Base-by-base conservation (phyloP, 257 asterid species). In the Knoxia roxburghii region DNA sequence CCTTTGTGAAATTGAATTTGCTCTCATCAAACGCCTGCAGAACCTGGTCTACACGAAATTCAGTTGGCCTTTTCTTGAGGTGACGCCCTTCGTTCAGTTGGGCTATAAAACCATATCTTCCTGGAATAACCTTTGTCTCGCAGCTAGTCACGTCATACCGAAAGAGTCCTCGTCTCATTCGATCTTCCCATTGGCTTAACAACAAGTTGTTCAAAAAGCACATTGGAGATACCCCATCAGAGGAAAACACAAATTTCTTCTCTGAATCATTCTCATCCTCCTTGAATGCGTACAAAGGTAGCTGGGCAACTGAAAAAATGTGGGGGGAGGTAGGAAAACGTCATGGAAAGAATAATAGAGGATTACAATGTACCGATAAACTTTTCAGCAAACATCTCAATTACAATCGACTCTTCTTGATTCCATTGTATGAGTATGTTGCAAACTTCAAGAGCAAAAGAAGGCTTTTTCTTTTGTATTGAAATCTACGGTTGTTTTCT, bases 31-130 rank as follows among this genome's bases (percentile, higher is more conserved):
- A 89, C 55, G 87, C 81, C 84, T 89, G 96, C 76, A 89, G 88
- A 75, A 89, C 96, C 80, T 79, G 79, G 76, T 89, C 95, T 17
- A 89, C 26, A 43, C 85, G 78, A 63, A 89, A 87, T 60, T 89
- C 92, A 8, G 95, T 87, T 2, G 86, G 90, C 27, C 96, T 83
- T 68, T 89, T 89, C 82, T 85, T 89, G 23, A 83, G 89, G 79
- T 89, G 92, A 9, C 90, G 87, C 1, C 95, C 96, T 78, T 89
- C 92, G n/a, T 89, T 89, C 70, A 89, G 85, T 75, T 89, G 96
- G 53, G 95, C 90, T 10, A 89, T 74, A 72, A 86, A 89, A 45
- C 95, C 90, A 65, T 71, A 74, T 54, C 67, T 83, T 29, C 96
- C 95, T 0, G 84, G 79, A 74, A 85, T 74, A 74, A 87, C 59